Evolutionary conservation across 2,329 filamentous ascomycete species (phyloP).

Genomic region (Myriosclerotinia scirpicola): DNA sequence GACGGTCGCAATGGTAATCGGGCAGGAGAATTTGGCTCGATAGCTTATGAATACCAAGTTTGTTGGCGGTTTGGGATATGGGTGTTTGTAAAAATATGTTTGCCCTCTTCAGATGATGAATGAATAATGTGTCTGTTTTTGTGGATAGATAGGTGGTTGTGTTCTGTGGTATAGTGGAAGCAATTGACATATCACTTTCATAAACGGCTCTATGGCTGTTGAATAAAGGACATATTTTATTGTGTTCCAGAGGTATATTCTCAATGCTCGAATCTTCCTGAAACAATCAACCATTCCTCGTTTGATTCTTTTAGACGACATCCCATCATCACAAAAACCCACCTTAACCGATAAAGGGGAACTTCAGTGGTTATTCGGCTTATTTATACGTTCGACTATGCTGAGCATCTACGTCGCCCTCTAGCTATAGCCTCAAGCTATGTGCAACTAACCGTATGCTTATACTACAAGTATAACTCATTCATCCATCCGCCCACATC

Average conservation of each 20-base stretch:
- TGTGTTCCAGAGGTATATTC: not conserved
- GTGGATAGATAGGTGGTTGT: not conserved
- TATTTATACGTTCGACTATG: not conserved
- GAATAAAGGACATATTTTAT: not conserved
- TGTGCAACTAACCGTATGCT: not conserved
- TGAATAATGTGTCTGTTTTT: constrained; percentile 8
- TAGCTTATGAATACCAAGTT: constrained; percentile 17
- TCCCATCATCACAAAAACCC: not conserved
- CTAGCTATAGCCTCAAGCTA: not conserved
- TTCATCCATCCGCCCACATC: not conserved
- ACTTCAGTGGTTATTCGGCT: not conserved
- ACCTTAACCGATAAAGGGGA: not conserved
- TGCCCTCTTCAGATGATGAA: not conserved
- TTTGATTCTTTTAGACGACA: not conserved
- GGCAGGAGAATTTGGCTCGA: not conserved
- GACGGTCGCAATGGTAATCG: not conserved
- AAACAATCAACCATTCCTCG: not conserved
- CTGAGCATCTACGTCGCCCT: not conserved
- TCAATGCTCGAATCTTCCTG: not conserved
- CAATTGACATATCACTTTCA: constrained; percentile 1
- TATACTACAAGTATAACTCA: not conserved
- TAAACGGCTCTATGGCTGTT: not conserved
- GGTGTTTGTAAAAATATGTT: constrained; percentile 14
- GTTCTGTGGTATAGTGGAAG: not conserved
- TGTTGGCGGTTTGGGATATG: constrained; percentile 8